These are phyloP conservation scores for Aspergillus calidoustus DNA, from an alignment of 2,329 filamentous ascomycete genomes.

Conservation along the genomic window DNA sequence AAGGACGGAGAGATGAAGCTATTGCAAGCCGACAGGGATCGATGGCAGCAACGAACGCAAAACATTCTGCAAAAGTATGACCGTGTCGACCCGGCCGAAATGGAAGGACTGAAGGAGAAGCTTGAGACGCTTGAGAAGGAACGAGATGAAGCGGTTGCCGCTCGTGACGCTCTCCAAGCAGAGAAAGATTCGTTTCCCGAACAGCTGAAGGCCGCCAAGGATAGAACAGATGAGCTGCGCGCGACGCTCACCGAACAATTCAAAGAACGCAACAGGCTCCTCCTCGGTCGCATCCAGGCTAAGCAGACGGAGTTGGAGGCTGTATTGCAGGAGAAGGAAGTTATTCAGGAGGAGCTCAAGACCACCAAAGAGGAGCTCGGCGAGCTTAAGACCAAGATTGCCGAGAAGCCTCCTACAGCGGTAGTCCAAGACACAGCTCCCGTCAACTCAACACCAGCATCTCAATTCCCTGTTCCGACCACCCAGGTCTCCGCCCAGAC, in stretches of 20 bases:
- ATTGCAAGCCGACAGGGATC: constrained; percentile 86
- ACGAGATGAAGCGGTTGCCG: constrained; percentile 65
- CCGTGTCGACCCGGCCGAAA: constrained; percentile 88
- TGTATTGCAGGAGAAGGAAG: constrained; percentile 66
- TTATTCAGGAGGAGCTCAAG: constrained; percentile 70
- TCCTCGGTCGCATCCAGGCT: constrained; percentile 65
- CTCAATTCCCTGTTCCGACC: constrained; percentile 36
- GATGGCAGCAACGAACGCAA: constrained; percentile 94
- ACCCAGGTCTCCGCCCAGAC: constrained; percentile 29
- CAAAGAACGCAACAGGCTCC: constrained; percentile 63
- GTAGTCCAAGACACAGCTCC: constrained; percentile 57
- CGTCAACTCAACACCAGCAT: constrained; percentile 37
- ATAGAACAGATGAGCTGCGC: constrained; percentile 56
- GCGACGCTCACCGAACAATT: constrained; percentile 54
- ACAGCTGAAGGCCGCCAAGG: constrained; percentile 52
- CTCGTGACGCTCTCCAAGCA: constrained; percentile 55
- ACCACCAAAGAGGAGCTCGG: constrained; percentile 63
- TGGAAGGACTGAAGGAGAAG: constrained; percentile 84
- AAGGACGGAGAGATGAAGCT: constrained; percentile 88
- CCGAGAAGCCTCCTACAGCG: constrained; percentile 43
- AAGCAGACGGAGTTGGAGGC: constrained; percentile 55
- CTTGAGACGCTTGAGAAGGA: constrained; percentile 70
- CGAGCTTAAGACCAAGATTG: constrained; percentile 56
- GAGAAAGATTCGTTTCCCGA: constrained; percentile 55
- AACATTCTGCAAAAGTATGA: constrained; percentile 96